Conservation (phyloP, 202 grass and related monocot species). For the Dendrocalamus latiflorus region DNA sequence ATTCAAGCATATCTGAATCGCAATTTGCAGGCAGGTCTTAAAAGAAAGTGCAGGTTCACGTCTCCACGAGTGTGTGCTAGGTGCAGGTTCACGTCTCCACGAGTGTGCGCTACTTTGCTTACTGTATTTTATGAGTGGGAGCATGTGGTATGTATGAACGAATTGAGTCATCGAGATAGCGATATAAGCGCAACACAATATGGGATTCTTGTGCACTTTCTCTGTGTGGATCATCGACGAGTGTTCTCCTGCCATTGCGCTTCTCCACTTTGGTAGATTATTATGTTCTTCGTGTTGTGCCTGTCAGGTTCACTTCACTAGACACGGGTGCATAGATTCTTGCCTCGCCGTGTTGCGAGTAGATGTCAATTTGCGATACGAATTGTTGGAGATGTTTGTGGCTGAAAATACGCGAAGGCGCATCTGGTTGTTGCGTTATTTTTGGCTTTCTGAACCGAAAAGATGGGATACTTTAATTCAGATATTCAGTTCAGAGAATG, state of each 20-base stretch:
- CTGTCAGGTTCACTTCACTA: too few species aligned
- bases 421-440: background rate
- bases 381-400: background rate
- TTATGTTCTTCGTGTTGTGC: background rate
- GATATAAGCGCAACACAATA: background rate
- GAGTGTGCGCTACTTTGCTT: background rate
- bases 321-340: background rate
- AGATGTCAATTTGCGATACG: conserved; percentile 11
- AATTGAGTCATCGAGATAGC: background rate
- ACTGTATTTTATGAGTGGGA: background rate
- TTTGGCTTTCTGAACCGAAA: background rate
- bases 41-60: too few species aligned
- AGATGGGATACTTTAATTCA: background rate
- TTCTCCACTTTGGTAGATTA: background rate
- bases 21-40: background rate
- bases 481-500: background rate
- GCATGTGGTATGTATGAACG: background rate
- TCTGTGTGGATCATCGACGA: background rate
- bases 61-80: too few species aligned
- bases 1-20: conserved; percentile 27
- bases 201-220: background rate
- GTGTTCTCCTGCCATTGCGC: background rate
- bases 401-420: background rate
- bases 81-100: conserved; percentile 32
- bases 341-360: background rate